Base-by-base conservation (phyloP, 2,329 filamentous ascomycete species). In the Cladosporium sp. region DNA sequence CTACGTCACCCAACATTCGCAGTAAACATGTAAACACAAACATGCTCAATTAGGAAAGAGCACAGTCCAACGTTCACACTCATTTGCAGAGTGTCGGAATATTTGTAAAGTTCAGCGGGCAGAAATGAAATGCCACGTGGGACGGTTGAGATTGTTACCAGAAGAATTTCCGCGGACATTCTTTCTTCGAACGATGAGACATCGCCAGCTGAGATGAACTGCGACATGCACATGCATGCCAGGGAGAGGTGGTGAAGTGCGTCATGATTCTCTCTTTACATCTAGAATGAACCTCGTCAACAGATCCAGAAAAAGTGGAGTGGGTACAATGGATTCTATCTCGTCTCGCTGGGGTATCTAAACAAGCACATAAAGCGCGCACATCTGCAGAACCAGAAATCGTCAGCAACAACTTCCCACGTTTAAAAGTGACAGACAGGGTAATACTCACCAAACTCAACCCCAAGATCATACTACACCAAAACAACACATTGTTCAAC, bases 361-460 rank as follows among this genome's bases (percentile, higher is more conserved):
- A 53, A 86, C 79, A 57, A 88, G 78, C 64, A 88, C 86, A 70
- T 88, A 88, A 39, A 88, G 78, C 54, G 85, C 84, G 72, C 86
- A 87, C 76, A 87, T 86, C 83, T 85, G 69, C 43, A 48, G 43
- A 23, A 28, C 28, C 39, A 48, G 16, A 3, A 46, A 43, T 13
- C 10, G 66, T 75, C 67, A 73, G 68, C 62, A 65, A 30, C 56
- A 48, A 14, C 46, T 21, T 18, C 21, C 63, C 46, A 67, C 18
- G 48, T 53, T 28, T 39, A 57, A 43, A n/a, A 36, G 25, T 3
- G 23, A 30, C 23, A 57, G 28, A 6, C 23, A 43, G 16, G 28
- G 18, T 21, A 23, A 8, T 14, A 71, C 73, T 70, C 54, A 76
- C 74, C 73, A 78, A 67, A 65, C 72, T 75, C 66, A 77, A 65